Conservation (phyloP, 2,329 filamentous ascomycete species). For the Tolypocladium tropicale region DNA sequence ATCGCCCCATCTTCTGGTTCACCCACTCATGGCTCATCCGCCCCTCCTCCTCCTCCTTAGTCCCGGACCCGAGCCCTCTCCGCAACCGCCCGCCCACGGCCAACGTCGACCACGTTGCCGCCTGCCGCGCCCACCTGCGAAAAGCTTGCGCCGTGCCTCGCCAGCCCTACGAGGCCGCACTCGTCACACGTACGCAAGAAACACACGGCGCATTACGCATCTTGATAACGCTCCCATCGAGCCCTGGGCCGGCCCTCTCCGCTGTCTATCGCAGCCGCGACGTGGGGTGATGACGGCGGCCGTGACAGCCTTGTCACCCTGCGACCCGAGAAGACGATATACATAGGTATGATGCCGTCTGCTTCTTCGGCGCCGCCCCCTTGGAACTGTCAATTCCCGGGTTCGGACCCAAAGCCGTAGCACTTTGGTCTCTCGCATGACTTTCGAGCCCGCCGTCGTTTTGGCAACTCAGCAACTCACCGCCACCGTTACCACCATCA, state of each 20-base stretch:
- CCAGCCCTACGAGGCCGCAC: slow-evolving; percentile 6
- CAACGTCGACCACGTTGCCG: neutral
- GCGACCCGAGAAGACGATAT: neutral
- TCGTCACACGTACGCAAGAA: slow-evolving; percentile 3
- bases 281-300: neutral
- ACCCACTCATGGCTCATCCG: neutral
- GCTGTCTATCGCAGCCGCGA: neutral
- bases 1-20: neutral
- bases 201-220: slow-evolving; percentile 4
- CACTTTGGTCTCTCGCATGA: neutral
- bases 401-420: neutral
- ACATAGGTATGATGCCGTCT: neutral
- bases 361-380: neutral
- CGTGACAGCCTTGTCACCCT: slow-evolving; percentile 2
- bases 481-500: neutral
- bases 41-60: neutral
- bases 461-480: neutral
- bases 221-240: neutral
- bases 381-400: neutral
- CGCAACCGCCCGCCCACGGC: neutral
- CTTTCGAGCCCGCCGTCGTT: neutral
- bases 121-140: neutral
- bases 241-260: neutral
- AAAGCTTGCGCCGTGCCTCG: neutral
- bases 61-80: neutral